Percentiles rank a stretch among this genome's conserved stretches.
Evolutionary conservation across 2,329 filamentous ascomycete species (phyloP).

Genomic region (Ceratocystis huliohia): DNA sequence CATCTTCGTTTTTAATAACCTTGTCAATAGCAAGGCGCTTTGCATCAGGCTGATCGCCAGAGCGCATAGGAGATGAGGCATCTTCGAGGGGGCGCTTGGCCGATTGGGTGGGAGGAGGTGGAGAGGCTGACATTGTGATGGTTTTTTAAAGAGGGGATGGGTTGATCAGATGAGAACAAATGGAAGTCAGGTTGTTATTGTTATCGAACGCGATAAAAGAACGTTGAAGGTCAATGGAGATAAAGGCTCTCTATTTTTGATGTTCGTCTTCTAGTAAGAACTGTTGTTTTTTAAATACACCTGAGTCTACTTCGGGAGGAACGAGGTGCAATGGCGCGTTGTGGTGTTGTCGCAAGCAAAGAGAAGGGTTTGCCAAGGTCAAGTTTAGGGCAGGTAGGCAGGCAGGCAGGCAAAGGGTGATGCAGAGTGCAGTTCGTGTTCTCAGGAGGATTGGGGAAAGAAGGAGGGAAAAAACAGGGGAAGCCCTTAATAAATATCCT

Average conservation of each 20-base stretch:
- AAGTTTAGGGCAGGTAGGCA: background rate
- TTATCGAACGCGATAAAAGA: constrained; percentile 1
- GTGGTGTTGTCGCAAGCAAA: constrained; percentile 1
- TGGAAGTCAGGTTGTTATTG: background rate
- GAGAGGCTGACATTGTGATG: constrained; percentile 60
- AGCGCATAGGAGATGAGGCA: constrained; percentile 87
- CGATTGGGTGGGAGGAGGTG: constrained; percentile 52
- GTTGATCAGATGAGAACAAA: background rate
- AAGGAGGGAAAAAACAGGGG: constrained; percentile 5
- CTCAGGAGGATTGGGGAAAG: constrained; percentile 3
- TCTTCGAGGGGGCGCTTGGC: constrained; percentile 93
- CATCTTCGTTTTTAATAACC: constrained; percentile 57
- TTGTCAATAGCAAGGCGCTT: constrained; percentile 96
- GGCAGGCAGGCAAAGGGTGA: background rate
- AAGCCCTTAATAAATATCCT: constrained; percentile 13
- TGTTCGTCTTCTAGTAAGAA: constrained; percentile 12
- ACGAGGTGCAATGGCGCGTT: constrained; percentile 20
- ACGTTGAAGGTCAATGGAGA: constrained; percentile 13
- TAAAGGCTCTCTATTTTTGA: constrained; percentile 8
- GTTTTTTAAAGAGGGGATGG: constrained; percentile 21
- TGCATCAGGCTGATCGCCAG: constrained; percentile 86
- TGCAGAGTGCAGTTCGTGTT: constrained; percentile 16
- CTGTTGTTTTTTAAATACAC: constrained; percentile 17
- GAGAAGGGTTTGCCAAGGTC: constrained; percentile 4
- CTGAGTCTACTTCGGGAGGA: constrained; percentile 13